Evolutionary conservation across 306 rosid genomes (phyloP), one percentile per base, ranked within the genome.

Genomic region (Castanopsis chinensis): DNA sequence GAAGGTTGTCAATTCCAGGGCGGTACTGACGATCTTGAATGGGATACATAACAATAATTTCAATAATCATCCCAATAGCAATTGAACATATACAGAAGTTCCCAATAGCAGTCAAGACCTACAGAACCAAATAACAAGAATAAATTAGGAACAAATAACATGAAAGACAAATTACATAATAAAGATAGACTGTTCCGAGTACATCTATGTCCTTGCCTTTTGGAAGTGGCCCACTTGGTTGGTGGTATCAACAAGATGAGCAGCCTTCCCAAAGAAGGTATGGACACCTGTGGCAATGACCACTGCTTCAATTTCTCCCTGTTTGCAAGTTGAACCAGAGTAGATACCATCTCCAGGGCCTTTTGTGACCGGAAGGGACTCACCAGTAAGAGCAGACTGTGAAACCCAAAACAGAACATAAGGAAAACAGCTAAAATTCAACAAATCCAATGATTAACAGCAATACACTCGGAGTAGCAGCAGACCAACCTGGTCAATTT

Each of bases 171-270:
- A 59, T 8, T 6, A 41, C 11, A 45, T 28, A 76, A 76, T 21
- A 60, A 65, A 65, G 19, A 58, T 68, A 30, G 18, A 49, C 53
- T 49, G 53, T n/a, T 52, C 33, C 63, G 18, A 5, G 71, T 49
- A 20, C 25, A 65, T 32, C 69, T 9, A 43, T 73, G 45, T 53
- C 57, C 88, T 77, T 88, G 83, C 99, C 98, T 92, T 81, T 84
- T 95, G 99, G 85, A 95, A 95, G 89, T 95, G 99, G 20, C 99
- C 99, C 64, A 95, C 99, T 90, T 95, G 97, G 83, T 95, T 95
- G 1, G 99, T 95, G 56, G 90, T 88, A 78, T 95, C 99, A 56
- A 95, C 99, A 70, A 95, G 99, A 80, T 95, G 99, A 71, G 99
- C 99, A 84, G 99, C 99, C 81, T 92, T 95, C 4, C 99, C 99